These are phyloP conservation scores for Chaetomiaceae sp. DNA, from an alignment of 2,329 filamentous ascomycete genomes.

Conservation along the genomic window DNA sequence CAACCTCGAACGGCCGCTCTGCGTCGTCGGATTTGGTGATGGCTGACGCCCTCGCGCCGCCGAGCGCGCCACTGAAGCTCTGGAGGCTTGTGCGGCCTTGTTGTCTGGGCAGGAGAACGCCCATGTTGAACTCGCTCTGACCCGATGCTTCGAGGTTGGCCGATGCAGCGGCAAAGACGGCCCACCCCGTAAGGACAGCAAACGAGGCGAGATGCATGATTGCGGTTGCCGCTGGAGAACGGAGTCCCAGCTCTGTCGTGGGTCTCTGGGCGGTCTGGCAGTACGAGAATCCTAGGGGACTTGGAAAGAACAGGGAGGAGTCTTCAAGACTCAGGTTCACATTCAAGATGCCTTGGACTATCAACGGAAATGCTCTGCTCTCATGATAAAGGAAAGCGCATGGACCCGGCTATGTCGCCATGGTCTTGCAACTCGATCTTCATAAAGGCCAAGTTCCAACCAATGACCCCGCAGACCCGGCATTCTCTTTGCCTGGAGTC, in stretches of 20 bases:
- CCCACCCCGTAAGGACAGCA: constrained; percentile 13
- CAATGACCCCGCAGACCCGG: neutral
- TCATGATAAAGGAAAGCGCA: no score
- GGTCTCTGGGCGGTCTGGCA: neutral
- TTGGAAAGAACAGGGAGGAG: no score
- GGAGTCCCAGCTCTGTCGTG: neutral
- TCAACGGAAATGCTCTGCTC: no score
- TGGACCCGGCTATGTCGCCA: no score
- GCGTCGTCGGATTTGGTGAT: constrained; percentile 39
- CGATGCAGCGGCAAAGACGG: constrained; percentile 8
- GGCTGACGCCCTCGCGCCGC: constrained; percentile 34
- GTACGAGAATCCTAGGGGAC: no score
- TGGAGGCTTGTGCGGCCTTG: constrained; percentile 36
- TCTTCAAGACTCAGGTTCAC: neutral
- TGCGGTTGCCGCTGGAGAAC: neutral
- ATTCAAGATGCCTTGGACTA: no score
- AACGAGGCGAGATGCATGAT: constrained; percentile 11
- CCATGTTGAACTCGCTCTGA: constrained; percentile 35
- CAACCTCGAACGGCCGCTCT: constrained; percentile 39
- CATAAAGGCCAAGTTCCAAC: neutral
- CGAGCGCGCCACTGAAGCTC: constrained; percentile 38
- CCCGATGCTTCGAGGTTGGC: constrained; percentile 31
- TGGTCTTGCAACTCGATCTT: neutral
- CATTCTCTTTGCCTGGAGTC: neutral
- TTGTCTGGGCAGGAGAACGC: constrained; percentile 31